phyloP scores from a whole-genome alignment of 78 protist species.

The Polysphondylium violaceum region DNA sequence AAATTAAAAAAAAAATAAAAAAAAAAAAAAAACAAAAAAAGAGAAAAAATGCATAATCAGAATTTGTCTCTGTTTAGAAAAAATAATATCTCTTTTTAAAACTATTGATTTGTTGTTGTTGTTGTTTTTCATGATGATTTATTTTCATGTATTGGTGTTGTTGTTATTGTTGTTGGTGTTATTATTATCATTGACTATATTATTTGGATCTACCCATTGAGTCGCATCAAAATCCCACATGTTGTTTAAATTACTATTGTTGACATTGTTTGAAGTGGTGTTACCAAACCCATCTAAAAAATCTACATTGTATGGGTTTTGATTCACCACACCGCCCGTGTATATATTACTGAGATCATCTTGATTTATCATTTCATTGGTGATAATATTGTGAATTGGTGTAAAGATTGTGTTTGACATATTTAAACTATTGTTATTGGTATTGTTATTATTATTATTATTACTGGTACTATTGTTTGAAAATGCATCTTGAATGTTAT shows the following conservation, averaged over 20 bases:
- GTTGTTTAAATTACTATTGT: no score
- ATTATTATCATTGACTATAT: neutral
- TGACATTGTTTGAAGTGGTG: no score
- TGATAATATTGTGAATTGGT: no score
- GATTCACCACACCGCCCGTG: no score
- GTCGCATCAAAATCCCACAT: no score
- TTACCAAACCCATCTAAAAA: no score
- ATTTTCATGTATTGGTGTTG: neutral
- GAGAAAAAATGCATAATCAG: neutral
- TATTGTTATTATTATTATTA: neutral
- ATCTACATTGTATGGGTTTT: no score
- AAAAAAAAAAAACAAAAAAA: neutral
- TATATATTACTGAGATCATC: no score
- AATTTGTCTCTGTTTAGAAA: no score
- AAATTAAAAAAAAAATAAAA: neutral
- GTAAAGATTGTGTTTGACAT: no score
- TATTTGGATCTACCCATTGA: neutral
- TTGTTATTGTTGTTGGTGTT: neutral
- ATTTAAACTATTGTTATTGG: neutral
- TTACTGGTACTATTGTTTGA: neutral
- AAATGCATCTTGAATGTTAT: neutral
- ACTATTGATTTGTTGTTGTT: neutral
- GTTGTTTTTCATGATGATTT: neutral
- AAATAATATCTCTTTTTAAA: no score
- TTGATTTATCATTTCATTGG: no score